Percentiles rank a stretch among this genome's conserved stretches.
Evolutionary conservation across 108 stramenopile species (phyloP).

Genomic region (Schizochytrium sp.): DNA sequence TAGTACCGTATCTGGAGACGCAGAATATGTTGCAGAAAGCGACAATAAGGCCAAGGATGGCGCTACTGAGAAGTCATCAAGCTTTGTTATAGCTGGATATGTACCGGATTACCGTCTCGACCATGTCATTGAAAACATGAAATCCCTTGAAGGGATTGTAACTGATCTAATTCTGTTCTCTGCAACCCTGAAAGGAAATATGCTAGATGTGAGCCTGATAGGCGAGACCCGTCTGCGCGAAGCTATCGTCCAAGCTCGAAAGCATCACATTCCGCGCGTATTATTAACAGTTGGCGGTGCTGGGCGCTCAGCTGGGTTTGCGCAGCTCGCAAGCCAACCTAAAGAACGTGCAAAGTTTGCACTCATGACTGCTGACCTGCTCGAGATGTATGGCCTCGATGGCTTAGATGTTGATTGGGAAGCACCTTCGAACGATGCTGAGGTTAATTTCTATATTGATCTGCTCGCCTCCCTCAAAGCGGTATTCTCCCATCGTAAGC

Average conservation of each 20-base stretch:
- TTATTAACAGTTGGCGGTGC: slow-evolving; percentile 29
- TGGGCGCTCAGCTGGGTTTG: slow-evolving; percentile 28
- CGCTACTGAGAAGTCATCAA: neutral
- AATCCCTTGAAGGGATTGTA: neutral
- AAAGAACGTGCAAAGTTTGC: neutral
- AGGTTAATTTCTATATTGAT: neutral
- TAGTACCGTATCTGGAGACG: neutral
- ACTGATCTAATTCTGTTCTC: slow-evolving; percentile 32
- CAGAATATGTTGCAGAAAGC: neutral
- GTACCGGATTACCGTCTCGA: slow-evolving; percentile 51
- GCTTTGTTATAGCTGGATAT: slow-evolving; percentile 9
- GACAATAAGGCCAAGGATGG: slow-evolving; percentile 8
- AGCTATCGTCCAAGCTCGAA: neutral
- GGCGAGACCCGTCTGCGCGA: slow-evolving; percentile 8
- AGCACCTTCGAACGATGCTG: neutral
- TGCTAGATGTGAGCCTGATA: neutral
- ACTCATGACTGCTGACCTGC: neutral
- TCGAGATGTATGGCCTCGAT: neutral
- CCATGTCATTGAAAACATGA: neutral
- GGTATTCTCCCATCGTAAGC: neutral
- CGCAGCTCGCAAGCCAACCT: neutral
- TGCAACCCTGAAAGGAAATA: slow-evolving; percentile 6
- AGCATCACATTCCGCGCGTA: neutral
- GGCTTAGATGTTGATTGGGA: slow-evolving; percentile 43
- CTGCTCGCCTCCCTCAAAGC: neutral